Evolutionary conservation across 2,329 filamentous ascomycete genomes (phyloP), one percentile per base, ranked within the genome.

Genomic region (Chaetomium globosum): DNA sequence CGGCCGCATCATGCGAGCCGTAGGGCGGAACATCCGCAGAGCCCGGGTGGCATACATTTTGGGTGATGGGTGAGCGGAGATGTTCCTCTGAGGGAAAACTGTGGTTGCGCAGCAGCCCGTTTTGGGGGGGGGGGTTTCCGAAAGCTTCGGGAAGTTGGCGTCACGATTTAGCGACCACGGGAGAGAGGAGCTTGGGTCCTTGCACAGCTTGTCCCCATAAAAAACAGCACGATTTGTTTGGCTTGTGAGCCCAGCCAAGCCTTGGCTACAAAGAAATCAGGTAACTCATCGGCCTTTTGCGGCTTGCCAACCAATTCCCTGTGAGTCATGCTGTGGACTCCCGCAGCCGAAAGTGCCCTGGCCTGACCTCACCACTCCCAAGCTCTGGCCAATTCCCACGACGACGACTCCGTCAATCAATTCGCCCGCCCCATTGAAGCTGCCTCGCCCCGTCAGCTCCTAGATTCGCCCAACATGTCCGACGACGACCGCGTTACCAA

Each of bases 401-500:
- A 54, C 62, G 68, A 67, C 70, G 59, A 63, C 67, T 64, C 64
- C 63, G 64, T 61, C 68, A 63, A 65, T 68, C 67, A 67, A 68
- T 48, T 59, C 65, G 12, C 51, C 7, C 36, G 10, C n/a, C 74
- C 74, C 73, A 76, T 75, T 74, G 73, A 66, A 77, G 72, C 73
- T 64, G 61, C 64, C 69, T 67, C 70, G 70, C 64, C 68, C 66
- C 68, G 54, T 67, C 65, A 68, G 67, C 69, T 65, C 71, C 39
- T 70, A 71, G 75, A 75, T 70, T 63, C 78, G 77, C 81, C 81
- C 86, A 93, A 82, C 75, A 99, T 99, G 94, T 90, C 93, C 80
- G 92, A 96, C 83, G 89, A 91, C 76, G 91, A 96, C 80, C 85
- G 85, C 80, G 85, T 86, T 74, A 97, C 93, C 83, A 99, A 97